Conservation (phyloP, 23 red algal genomes). For the Gracilaria vermiculophylla region DNA sequence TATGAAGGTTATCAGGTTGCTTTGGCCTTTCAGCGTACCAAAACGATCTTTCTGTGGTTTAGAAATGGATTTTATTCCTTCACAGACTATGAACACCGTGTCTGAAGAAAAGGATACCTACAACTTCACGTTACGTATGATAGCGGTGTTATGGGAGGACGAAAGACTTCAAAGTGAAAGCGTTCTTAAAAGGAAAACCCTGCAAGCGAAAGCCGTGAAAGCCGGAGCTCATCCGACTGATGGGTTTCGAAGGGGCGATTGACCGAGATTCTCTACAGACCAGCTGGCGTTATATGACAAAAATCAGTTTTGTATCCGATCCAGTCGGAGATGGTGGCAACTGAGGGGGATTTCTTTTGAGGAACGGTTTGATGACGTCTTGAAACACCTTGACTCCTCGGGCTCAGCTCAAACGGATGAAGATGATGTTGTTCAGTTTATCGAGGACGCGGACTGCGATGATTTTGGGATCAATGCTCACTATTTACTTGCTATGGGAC, state of each 20-base stretch:
- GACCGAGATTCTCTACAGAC: not conserved
- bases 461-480: constrained; percentile 28
- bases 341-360: not conserved
- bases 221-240: constrained; percentile 39
- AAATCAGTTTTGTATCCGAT: no score
- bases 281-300: no score
- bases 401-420: constrained; percentile 10
- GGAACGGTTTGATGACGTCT: constrained; percentile 40
- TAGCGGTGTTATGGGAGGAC: constrained; percentile 63
- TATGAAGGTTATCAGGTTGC: no score
- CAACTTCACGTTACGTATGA: constrained; percentile 12
- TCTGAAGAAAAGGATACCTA: not conserved
- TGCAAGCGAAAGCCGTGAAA: not conserved
- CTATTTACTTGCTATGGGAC: not conserved
- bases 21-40: no score
- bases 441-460: constrained; percentile 13
- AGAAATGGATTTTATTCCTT: constrained; percentile 66
- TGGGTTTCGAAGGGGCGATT: not conserved
- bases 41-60: constrained; percentile 43
- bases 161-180: constrained; percentile 44
- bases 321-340: no score
- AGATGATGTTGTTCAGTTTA: constrained; percentile 47
- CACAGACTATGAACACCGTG: constrained; percentile 57
- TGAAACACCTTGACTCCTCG: constrained; percentile 22
- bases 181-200: not conserved